Evolutionary conservation across 1,284 basidiomycete genomes (phyloP).

Genomic region (Sporisorium sorghi): DNA sequence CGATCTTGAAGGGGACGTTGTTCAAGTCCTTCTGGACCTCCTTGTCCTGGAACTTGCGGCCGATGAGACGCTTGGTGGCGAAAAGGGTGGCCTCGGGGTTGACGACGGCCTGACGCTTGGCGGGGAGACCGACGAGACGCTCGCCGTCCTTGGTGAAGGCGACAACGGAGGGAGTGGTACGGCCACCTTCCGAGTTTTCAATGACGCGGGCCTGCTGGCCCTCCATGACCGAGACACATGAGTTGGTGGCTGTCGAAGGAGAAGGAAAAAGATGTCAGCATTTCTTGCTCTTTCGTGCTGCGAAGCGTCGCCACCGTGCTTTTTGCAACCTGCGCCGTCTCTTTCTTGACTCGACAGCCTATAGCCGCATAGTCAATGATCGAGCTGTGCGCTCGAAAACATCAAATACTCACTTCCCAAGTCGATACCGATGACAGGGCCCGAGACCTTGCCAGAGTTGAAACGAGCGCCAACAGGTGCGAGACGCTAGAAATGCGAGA

Average conservation of each 20-base stretch:
- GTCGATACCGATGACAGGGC: constrained; percentile 68
- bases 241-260: constrained; percentile 63
- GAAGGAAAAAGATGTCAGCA: constrained; percentile 9
- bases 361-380: neutral
- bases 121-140: constrained; percentile 93
- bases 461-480: constrained; percentile 56
- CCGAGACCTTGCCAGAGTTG: constrained; percentile 63
- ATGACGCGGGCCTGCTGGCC: constrained; percentile 89
- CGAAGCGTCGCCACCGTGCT: neutral
- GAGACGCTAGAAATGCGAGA: constrained; percentile 38
- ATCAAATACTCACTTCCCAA: constrained; percentile 61
- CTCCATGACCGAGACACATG: constrained; percentile 77
- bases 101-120: constrained; percentile 81
- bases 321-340: neutral
- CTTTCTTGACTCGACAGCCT: neutral
- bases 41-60: constrained; percentile 85
- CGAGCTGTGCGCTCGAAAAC: too few relatives aligned
- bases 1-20: constrained; percentile 80
- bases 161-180: constrained; percentile 98
- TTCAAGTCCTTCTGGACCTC: constrained; percentile 76
- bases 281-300: neutral
- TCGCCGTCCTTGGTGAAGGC: constrained; percentile 97
- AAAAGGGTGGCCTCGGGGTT: constrained; percentile 82
- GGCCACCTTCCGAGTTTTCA: constrained; percentile 94
- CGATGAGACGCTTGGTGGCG: constrained; percentile 83